These are phyloP conservation scores for Neopestalotiopsis sp. DNA, from an alignment of 2,329 filamentous ascomycete species.

Conservation along the genomic window DNA sequence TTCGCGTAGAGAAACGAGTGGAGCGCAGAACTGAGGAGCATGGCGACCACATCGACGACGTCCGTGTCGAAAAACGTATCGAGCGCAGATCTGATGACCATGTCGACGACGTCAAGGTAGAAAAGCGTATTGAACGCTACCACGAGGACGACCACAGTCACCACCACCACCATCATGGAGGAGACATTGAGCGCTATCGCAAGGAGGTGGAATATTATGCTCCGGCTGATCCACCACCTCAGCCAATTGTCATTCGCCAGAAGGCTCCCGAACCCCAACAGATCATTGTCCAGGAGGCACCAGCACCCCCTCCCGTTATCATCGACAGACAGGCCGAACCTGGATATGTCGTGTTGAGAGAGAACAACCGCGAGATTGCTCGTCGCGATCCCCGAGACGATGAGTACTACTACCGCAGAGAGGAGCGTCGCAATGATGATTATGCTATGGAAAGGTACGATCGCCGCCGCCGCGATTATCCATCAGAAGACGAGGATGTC, in stretches of 20 bases:
- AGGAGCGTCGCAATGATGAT: constrained; percentile 38
- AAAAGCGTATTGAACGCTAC: constrained; percentile 33
- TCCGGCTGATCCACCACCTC: constrained; percentile 51
- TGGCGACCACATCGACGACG: constrained; percentile 56
- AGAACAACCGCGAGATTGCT: constrained; percentile 43
- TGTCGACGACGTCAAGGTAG: constrained; percentile 35
- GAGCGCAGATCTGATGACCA: constrained; percentile 31
- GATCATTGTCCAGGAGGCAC: constrained; percentile 65
- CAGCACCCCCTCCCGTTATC: constrained; percentile 56
- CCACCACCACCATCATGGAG: constrained; percentile 50
- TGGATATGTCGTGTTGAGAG: constrained; percentile 49
- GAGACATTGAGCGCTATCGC: constrained; percentile 63
- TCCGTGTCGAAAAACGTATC: constrained; percentile 50
- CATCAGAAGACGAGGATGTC: constrained; percentile 49
- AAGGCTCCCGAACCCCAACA: constrained; percentile 60
- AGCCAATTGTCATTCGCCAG: constrained; percentile 62
- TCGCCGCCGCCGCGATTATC: constrained; percentile 41
- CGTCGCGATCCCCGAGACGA: constrained; percentile 46
- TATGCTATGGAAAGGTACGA: constrained; percentile 37
- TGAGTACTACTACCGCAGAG: constrained; percentile 57
- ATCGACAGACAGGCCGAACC: constrained; percentile 49
- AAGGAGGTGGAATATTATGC: constrained; percentile 68
- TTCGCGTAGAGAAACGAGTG: constrained; percentile 47
- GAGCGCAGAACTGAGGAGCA: constrained; percentile 40
- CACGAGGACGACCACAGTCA: constrained; percentile 26